Conservation (phyloP, 345 rosid species). For the Laguncularia racemosa region DNA sequence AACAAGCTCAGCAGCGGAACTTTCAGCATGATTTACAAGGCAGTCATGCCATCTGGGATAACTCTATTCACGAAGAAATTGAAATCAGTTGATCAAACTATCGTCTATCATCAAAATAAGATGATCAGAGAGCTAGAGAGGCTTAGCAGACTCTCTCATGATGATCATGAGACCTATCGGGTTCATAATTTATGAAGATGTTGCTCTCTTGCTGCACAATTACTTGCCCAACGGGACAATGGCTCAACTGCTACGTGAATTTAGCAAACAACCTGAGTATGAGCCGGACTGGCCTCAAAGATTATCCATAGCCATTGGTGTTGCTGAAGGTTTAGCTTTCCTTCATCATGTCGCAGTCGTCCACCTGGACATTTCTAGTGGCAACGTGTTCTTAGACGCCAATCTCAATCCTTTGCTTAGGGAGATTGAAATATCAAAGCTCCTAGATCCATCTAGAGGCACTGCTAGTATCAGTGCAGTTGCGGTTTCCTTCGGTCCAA, state of each 20-base stretch:
- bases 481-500: constrained; percentile 93
- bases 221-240: constrained; percentile 78
- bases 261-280: constrained; percentile 52
- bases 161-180: constrained; percentile 77
- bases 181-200: constrained; percentile 81
- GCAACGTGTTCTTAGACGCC: too few relatives aligned
- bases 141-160: constrained; percentile 86
- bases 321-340: too few relatives aligned
- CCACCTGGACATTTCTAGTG: too few relatives aligned
- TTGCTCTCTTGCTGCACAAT: too few relatives aligned
- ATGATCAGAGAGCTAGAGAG: constrained; percentile 95
- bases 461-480: constrained; percentile 93
- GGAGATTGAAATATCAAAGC: too few relatives aligned
- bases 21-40: too few relatives aligned
- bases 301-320: too few relatives aligned
- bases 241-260: constrained; percentile 72
- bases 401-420: too few relatives aligned
- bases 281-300: too few relatives aligned
- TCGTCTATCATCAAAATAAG: constrained; percentile 80
- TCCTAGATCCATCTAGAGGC: too few relatives aligned
- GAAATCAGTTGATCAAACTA: constrained; percentile 80
- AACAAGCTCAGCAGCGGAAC: too few relatives aligned
- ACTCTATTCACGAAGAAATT: constrained; percentile 65
- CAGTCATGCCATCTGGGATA: constrained; percentile 97
- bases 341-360: too few relatives aligned